A percentile compares a stretch with the other conserved stretches of the same genome.
Evolutionary conservation across 306 rosid species (phyloP).

Genomic region (Crotalaria pallida): DNA sequence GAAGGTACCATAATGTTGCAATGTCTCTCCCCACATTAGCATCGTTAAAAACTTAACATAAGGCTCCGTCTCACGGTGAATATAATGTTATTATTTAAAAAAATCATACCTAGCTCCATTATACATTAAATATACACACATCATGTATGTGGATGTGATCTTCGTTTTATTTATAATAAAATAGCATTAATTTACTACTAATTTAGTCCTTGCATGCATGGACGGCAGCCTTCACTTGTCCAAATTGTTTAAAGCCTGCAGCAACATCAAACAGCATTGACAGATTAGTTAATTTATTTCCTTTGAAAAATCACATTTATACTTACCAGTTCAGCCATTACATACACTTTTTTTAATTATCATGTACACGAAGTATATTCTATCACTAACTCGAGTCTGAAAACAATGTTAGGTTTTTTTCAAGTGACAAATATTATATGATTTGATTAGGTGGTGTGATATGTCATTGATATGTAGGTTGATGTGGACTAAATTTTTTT

Average conservation of each 20-base stretch:
- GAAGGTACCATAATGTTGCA: too few species aligned
- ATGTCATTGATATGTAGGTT: slow-evolving; percentile 3
- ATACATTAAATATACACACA: background rate
- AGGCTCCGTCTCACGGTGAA: background rate
- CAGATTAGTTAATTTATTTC: background rate
- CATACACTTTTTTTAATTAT: background rate
- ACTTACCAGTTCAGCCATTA: background rate
- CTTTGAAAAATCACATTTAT: background rate
- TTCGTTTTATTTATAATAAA: background rate
- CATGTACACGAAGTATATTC: background rate
- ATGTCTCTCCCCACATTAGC: too few species aligned
- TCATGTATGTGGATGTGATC: background rate
- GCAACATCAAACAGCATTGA: slow-evolving; percentile 2
- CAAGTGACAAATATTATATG: background rate
- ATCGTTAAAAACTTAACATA: background rate
- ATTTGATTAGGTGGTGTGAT: slow-evolving; percentile 1
- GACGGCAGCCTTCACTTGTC: slow-evolving; percentile 24
- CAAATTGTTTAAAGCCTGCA: slow-evolving; percentile 18
- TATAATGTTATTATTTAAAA: background rate
- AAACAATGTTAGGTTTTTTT: background rate
- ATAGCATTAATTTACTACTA: too few species aligned
- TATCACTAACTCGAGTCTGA: slow-evolving; percentile 15
- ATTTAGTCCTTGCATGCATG: background rate
- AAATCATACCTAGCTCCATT: background rate
- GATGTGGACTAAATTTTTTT: slow-evolving; percentile 7